Evolutionary conservation across 495 filamentous ascomycete species (phyloP), one percentile per base, ranked within the genome.

Genomic region (Aspergillus taichungensis): DNA sequence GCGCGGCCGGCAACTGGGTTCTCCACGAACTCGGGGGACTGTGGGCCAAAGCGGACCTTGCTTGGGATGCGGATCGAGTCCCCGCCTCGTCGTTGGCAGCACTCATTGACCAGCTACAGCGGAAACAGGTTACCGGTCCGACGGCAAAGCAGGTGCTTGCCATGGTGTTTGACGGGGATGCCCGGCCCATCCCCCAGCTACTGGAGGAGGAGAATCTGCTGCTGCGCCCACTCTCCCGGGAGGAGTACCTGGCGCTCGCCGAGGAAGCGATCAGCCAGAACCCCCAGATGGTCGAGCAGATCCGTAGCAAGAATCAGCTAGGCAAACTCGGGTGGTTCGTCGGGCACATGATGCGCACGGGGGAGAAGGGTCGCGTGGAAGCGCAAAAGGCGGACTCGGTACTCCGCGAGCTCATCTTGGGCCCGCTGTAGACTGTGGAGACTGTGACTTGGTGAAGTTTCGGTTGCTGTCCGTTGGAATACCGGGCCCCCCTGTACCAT

Each of bases 21-120:
- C 71, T 97, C 1, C 89, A 97, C 61, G 88, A 94, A 51, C 74
- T 98, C 13, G 89, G 90, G 8, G 87, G 87, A 5, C 71, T 94
- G 3, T 54, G 84, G 27, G 69, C 77, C 38, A 76, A 72, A 39
- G 55, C 68, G 13, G 66, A 74, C 62, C 65, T 59, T 43, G 42
- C 55, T 6, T 87, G 80, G 74, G 60, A 70, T 39, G 51, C 69
- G n/a, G 60, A 73, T 3, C 69, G 70, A 2, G 74, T 95, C 2
- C 71, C 78, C 5, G 69, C 76, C 2, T 54, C 44, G 9, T 67
- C 82, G 27, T 73, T 98, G 27, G 79, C 84, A 2, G 66, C 78
- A 18, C 74, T 96, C 31, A 62, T 95, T 27, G 56, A 70, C 37
- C 75, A 80, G 50, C 67, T 94, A 0, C 60, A 84, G 28, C 68